These are phyloP conservation scores for Flaveria trinervia DNA, from an alignment of 129 eudicot species.

Conservation along the genomic window DNA sequence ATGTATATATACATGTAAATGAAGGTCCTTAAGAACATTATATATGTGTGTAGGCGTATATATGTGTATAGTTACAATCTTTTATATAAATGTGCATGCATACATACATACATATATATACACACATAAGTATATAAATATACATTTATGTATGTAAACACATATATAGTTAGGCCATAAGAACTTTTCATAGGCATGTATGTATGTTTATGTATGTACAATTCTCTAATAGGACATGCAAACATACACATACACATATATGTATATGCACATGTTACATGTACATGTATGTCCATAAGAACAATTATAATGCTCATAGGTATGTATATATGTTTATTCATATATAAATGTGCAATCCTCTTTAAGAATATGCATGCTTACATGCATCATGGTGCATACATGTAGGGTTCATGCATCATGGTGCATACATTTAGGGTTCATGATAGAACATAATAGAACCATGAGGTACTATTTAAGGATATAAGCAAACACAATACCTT, in stretches of 20 bases:
- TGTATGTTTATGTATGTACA: constrained; percentile 22
- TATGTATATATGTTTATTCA: too few relatives aligned
- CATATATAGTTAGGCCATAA: too few relatives aligned
- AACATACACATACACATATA: background rate
- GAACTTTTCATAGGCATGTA: background rate
- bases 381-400: too few relatives aligned
- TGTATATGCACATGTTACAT: too few relatives aligned
- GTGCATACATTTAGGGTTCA: too few relatives aligned
- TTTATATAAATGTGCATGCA: background rate
- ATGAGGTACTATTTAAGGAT: background rate
- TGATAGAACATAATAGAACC: background rate
- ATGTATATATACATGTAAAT: background rate
- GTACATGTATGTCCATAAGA: too few relatives aligned
- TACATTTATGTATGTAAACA: background rate
- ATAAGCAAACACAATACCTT: background rate
- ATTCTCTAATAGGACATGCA: background rate
- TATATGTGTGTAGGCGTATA: background rate
- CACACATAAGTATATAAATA: too few relatives aligned
- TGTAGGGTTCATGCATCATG: too few relatives aligned
- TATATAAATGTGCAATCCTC: background rate
- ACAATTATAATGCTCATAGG: too few relatives aligned
- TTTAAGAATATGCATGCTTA: too few relatives aligned
- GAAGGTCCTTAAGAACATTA: background rate
- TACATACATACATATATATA: background rate
- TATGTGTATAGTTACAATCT: background rate